phyloP scores from a whole-genome alignment of 169 alveolate genomes.

The Neospora caninum region DNA sequence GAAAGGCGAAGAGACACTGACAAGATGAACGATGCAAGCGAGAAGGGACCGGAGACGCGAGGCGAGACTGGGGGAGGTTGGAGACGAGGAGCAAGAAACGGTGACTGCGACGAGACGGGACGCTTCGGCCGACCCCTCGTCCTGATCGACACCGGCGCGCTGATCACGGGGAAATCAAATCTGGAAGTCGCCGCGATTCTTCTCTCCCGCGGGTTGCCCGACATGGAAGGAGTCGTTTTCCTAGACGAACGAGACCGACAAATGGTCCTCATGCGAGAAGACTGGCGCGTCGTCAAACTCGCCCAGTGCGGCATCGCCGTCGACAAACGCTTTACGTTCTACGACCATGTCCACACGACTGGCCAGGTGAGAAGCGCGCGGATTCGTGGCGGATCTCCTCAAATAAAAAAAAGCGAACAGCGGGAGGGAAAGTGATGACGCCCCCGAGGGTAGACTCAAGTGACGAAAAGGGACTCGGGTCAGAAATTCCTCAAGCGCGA shows the following conservation, averaged over 20 bases:
- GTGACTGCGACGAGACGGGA: background rate
- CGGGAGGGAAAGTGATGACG: no score
- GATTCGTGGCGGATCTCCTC: background rate
- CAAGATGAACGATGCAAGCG: background rate
- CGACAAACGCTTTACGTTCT: conserved; percentile 87
- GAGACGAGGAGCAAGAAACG: no score
- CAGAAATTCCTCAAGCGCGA: no score
- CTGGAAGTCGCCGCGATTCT: conserved; percentile 78
- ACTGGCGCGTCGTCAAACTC: conserved; percentile 76
- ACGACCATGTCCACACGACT: conserved; percentile 84
- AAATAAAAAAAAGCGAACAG: no score
- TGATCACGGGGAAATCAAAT: conserved; percentile 83
- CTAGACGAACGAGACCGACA: conserved; percentile 73
- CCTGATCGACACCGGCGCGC: conserved; percentile 89
- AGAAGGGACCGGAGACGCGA: background rate
- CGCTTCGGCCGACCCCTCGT: conserved; percentile 64
- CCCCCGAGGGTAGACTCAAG: no score
- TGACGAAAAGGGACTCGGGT: no score
- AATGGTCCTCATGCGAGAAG: conserved; percentile 75
- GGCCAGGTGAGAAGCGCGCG: conserved; percentile 13
- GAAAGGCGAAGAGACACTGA: background rate
- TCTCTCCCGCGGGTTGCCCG: conserved; percentile 67
- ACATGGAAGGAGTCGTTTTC: conserved; percentile 67
- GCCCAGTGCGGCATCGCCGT: conserved; percentile 88
- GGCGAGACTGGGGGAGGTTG: conserved; percentile 9